phyloP scores from a whole-genome alignment of 257 asterid genomes.

The Solanum pimpinellifolium region DNA sequence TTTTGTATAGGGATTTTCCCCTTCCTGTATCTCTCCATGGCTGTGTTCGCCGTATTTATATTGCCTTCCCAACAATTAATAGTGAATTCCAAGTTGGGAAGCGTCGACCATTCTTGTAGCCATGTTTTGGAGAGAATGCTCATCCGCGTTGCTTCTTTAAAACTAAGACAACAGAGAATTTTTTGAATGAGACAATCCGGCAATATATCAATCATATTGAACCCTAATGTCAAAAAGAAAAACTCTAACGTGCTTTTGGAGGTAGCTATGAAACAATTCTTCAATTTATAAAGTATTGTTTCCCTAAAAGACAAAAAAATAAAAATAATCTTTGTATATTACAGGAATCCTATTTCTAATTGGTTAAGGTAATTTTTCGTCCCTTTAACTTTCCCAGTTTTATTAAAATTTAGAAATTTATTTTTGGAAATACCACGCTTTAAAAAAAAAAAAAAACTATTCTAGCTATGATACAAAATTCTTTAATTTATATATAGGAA shows the following conservation, averaged over 20 bases:
- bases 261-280: not conserved
- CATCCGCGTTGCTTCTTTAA: not conserved
- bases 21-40: not conserved
- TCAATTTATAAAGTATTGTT: too few species aligned
- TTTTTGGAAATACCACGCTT: too few species aligned
- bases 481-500: not conserved
- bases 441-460: too few species aligned
- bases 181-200: not conserved
- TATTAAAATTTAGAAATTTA: too few species aligned
- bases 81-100: not conserved
- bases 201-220: not conserved
- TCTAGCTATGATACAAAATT: not conserved
- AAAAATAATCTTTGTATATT: too few species aligned
- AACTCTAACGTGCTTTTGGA: not conserved
- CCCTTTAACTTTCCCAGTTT: not conserved
- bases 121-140: not conserved
- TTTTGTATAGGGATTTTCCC: not conserved
- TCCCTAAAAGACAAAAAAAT: not conserved
- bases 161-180: not conserved
- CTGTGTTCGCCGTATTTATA: not conserved
- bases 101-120: not conserved
- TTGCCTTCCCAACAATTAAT: not conserved
- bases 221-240: not conserved
- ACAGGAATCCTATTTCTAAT: not conserved
- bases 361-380: not conserved